phyloP scores from a whole-genome alignment of 2,329 filamentous ascomycete genomes.

The Penicillium brevicompactum region DNA sequence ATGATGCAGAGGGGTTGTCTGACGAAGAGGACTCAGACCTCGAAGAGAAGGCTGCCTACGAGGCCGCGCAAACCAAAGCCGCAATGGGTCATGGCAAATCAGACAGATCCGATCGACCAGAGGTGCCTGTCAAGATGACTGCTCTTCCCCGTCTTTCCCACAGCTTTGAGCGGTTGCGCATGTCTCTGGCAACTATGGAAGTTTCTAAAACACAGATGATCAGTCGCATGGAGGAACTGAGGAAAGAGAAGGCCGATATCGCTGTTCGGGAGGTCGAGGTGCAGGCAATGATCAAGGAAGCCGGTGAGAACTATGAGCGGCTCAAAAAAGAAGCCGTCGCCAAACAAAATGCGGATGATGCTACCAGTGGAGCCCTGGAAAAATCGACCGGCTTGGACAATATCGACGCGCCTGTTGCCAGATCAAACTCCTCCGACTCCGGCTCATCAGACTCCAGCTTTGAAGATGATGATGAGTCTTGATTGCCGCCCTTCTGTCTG shows the following conservation, averaged over 20 bases:
- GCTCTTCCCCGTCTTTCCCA: conserved; percentile 73
- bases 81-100: conserved; percentile 66
- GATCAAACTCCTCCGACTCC: conserved; percentile 14
- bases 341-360: conserved; percentile 26
- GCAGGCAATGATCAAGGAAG: conserved; percentile 77
- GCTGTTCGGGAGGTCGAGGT: conserved; percentile 73
- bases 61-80: conserved; percentile 79
- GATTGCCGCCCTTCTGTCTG: conserved; percentile 11
- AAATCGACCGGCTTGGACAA: conserved; percentile 41
- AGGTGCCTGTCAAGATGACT: conserved; percentile 72
- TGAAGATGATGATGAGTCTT: conserved; percentile 20
- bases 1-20: conserved; percentile 70
- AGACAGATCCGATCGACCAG: conserved; percentile 41
- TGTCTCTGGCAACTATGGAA: conserved; percentile 65
- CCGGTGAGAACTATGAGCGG: conserved; percentile 70
- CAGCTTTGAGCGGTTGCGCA: conserved; percentile 65
- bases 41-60: conserved; percentile 75
- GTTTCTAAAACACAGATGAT: conserved; percentile 62
- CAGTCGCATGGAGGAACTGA: conserved; percentile 65
- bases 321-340: conserved; percentile 51
- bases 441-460: conserved; percentile 27
- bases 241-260: conserved; percentile 70
- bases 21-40: conserved; percentile 66
- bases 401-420: conserved; percentile 34
- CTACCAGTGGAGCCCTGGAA: conserved; percentile 30